Evolutionary conservation across 78 protist genomes (phyloP).

Genomic region (Dictyostelium firmibasis): DNA sequence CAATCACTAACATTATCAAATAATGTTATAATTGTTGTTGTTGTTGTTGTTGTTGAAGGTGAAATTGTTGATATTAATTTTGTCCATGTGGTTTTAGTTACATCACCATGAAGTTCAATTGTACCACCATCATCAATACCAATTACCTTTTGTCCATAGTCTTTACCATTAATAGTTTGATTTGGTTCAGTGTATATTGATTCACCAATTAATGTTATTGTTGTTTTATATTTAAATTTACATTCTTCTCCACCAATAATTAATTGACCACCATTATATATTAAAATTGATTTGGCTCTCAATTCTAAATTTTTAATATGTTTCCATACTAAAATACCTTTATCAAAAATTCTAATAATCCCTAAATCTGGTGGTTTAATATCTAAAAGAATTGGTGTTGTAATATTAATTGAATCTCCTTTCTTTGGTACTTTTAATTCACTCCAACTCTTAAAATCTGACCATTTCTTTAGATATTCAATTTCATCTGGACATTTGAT

Average conservation of each 20-base stretch:
- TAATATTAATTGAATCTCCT: neutral
- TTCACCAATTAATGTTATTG: constrained; percentile 34
- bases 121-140: constrained; percentile 46
- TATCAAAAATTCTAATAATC: neutral
- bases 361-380: constrained; percentile 1
- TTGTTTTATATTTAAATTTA: neutral
- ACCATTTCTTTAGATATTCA: neutral
- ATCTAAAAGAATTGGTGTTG: constrained; percentile 18
- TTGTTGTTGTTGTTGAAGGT: neutral
- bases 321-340: constrained; percentile 36
- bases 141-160: constrained; percentile 68
- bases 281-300: neutral
- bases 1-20: constrained; percentile 11
- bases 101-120: constrained; percentile 31
- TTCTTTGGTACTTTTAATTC: neutral
- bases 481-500: neutral
- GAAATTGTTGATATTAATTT: neutral
- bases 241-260: constrained; percentile 44
- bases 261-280: constrained; percentile 29
- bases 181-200: neutral
- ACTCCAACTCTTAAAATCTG: neutral
- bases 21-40: neutral
- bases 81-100: neutral
- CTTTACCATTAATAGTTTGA: neutral
- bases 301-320: neutral